Conservation (phyloP, 2,329 filamentous ascomycete species). For the Fusarium sp. region DNA sequence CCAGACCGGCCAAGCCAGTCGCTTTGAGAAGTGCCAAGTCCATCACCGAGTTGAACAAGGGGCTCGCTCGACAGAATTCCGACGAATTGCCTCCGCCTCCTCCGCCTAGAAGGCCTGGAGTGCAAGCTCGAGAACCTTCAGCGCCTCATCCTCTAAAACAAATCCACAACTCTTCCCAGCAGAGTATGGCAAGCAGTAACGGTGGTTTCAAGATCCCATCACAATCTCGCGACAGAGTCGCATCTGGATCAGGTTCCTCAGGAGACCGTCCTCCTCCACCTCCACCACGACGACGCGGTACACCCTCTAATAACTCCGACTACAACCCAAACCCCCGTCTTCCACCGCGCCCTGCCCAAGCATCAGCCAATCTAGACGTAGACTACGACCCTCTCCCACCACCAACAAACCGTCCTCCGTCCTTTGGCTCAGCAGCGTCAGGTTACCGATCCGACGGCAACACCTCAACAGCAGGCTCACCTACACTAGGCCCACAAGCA, state of each 20-base stretch:
- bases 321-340: conserved; percentile 47
- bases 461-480: conserved; percentile 55
- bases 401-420: conserved; percentile 46
- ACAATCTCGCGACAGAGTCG: conserved; percentile 32
- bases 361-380: conserved; percentile 58
- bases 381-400: conserved; percentile 60
- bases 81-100: conserved; percentile 53
- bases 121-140: conserved; percentile 38
- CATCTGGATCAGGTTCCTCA: conserved; percentile 18
- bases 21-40: conserved; percentile 66
- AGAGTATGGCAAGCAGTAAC: conserved; percentile 47
- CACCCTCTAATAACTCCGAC: conserved; percentile 54
- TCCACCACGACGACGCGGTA: conserved; percentile 63
- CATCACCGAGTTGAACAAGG: conserved; percentile 47
- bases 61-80: conserved; percentile 38
- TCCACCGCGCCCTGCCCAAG: conserved; percentile 52
- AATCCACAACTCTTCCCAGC: conserved; percentile 59
- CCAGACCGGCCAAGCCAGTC: conserved; percentile 71
- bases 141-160: conserved; percentile 59
- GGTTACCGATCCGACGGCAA: conserved; percentile 52
- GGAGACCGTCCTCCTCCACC: conserved; percentile 60
- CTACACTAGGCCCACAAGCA: conserved; percentile 53
- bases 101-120: conserved; percentile 54
- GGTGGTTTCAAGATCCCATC: conserved; percentile 33
- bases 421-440: conserved; percentile 47